These are phyloP conservation scores for Penicillium sp. DNA, from an alignment of 2,329 filamentous ascomycete genomes.

Conservation along the genomic window DNA sequence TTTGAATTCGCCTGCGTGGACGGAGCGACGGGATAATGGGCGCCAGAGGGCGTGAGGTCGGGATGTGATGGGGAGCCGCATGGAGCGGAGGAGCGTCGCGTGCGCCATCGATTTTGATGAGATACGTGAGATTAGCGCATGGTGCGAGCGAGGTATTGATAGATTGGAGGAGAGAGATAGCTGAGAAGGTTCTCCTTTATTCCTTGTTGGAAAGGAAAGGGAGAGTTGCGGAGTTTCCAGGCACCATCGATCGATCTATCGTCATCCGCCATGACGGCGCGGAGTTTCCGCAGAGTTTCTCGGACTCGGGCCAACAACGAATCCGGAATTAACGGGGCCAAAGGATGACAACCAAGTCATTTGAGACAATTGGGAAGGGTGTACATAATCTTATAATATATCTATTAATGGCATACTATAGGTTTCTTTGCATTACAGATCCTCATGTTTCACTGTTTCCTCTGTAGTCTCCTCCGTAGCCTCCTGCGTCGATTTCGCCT, in stretches of 20 bases:
- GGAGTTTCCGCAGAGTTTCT: not conserved
- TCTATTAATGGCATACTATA: not conserved
- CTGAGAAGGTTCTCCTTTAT: not conserved
- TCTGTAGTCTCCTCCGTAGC: not conserved
- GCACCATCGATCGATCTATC: conserved; percentile 10
- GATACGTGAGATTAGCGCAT: conserved; percentile 18
- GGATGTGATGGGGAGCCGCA: conserved; percentile 14
- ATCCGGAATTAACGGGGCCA: not conserved
- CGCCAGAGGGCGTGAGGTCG: conserved; percentile 10
- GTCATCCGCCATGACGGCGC: conserved; percentile 20
- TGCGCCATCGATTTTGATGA: conserved; percentile 17
- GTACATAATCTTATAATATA: not conserved
- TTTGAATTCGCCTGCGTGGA: conserved; percentile 55
- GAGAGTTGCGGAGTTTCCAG: conserved; percentile 13
- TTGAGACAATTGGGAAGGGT: not conserved
- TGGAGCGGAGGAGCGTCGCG: conserved; percentile 22
- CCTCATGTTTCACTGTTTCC: conserved; percentile 10
- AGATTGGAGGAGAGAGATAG: not conserved
- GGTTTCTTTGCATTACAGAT: conserved; percentile 14
- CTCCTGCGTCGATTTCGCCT: conserved; percentile 7
- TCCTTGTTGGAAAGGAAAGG: not conserved
- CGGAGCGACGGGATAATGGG: conserved; percentile 24
- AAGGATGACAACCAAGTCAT: not conserved
- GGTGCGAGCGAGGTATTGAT: not conserved
- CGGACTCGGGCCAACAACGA: conserved; percentile 1